A percentile compares a stretch with the other conserved stretches of the same genome.
These are phyloP conservation scores for Ceratobasidium sp. DNA, from an alignment of 1,284 basidiomycete genomes.

Conservation along the genomic window DNA sequence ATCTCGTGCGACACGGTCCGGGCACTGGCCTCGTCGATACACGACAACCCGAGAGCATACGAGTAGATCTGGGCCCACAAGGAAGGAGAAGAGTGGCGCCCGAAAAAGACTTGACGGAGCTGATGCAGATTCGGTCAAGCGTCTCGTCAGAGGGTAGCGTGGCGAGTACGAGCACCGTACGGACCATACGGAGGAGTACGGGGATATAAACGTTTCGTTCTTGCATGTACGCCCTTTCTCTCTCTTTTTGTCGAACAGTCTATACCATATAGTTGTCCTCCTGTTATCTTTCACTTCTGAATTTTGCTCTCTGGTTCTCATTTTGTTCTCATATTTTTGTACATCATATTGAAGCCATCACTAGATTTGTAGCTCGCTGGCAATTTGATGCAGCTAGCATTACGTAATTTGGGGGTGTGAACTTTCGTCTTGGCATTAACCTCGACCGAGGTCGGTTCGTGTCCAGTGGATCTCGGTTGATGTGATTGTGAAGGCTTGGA, in stretches of 20 bases:
- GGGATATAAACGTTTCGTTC: background rate
- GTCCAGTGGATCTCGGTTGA: too few species aligned
- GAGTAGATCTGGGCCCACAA: background rate
- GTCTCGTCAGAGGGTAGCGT: slow-evolving; percentile 25
- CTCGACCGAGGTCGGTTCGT: too few species aligned
- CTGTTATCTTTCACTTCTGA: background rate
- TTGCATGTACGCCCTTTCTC: slow-evolving; percentile 6
- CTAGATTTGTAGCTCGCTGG: too few species aligned
- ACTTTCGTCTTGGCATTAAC: too few species aligned
- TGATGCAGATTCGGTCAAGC: background rate
- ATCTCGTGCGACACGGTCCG: background rate
- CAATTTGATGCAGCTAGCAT: too few species aligned
- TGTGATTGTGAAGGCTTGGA: too few species aligned
- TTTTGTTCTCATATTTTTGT: background rate
- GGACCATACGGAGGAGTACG: slow-evolving; percentile 12
- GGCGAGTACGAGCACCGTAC: slow-evolving; percentile 14
- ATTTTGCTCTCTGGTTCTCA: background rate
- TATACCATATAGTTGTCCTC: background rate
- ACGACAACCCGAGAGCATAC: background rate
- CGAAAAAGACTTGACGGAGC: slow-evolving; percentile 21
- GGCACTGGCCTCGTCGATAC: background rate
- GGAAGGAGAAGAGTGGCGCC: background rate
- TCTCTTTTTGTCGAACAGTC: slow-evolving; percentile 22
- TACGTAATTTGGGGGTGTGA: too few species aligned
- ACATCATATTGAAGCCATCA: slow-evolving; percentile 4